Evolutionary conservation across 208 protist species (phyloP).

Genomic region (Hexamita inflata): DNA sequence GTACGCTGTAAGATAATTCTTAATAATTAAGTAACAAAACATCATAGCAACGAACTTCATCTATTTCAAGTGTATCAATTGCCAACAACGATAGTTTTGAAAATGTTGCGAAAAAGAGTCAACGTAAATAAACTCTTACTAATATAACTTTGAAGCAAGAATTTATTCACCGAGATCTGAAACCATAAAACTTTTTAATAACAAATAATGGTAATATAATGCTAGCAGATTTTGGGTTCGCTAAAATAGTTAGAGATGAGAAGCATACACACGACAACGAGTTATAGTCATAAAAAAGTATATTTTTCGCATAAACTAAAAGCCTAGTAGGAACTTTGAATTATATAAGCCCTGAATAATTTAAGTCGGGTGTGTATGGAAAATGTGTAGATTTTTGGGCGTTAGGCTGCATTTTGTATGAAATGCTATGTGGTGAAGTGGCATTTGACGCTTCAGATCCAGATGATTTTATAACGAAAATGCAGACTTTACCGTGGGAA

Average conservation of each 20-base stretch:
- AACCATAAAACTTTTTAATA: background rate
- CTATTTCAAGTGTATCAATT: too few relatives aligned
- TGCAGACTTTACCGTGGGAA: background rate
- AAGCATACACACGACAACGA: too few relatives aligned
- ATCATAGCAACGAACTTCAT: too few relatives aligned
- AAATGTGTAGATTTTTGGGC: conserved; percentile 28
- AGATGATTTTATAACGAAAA: background rate
- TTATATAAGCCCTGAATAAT: background rate
- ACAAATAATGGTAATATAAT: background rate
- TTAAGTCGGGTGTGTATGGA: background rate
- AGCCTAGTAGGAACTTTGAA: background rate
- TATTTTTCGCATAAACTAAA: too few relatives aligned
- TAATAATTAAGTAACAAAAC: too few relatives aligned
- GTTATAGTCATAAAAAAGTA: too few relatives aligned
- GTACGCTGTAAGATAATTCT: too few relatives aligned
- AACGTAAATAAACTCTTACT: background rate
- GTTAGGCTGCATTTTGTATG: conserved; percentile 25
- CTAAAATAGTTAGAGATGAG: background rate
- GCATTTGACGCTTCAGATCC: background rate
- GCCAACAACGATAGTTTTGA: background rate
- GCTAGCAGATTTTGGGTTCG: background rate
- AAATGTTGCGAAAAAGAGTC: background rate
- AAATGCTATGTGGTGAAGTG: background rate
- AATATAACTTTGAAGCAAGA: background rate
- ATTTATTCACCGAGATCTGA: background rate